phyloP scores from a whole-genome alignment of 495 filamentous ascomycete genomes.

The Staphylotrichum longicolle region DNA sequence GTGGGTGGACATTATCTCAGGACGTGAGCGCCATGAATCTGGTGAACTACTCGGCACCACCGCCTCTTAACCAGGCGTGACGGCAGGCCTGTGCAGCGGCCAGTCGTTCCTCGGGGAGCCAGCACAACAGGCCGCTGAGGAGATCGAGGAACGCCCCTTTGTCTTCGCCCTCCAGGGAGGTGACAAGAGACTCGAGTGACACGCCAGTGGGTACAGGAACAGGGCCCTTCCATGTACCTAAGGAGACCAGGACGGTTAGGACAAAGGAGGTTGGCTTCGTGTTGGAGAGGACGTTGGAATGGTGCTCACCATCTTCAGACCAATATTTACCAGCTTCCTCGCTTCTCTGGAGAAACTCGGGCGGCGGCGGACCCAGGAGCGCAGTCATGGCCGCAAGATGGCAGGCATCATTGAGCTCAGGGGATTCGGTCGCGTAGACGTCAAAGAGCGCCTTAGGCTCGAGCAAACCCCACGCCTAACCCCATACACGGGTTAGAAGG shows the following conservation, averaged over 20 bases:
- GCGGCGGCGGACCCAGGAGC: conserved; percentile 1
- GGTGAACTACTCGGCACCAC: not conserved
- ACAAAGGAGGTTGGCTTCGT: not conserved
- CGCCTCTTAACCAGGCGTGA: not conserved
- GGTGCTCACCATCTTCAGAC: conserved; percentile 3
- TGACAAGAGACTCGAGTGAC: not conserved
- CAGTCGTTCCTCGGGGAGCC: conserved; percentile 7
- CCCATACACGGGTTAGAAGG: not conserved
- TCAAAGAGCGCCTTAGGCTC: conserved; percentile 1
- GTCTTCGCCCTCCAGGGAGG: not conserved
- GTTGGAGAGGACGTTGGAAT: not conserved
- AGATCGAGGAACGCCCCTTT: not conserved
- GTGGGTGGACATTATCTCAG: too few species aligned
- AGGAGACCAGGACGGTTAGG: not conserved
- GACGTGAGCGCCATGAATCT: too few species aligned
- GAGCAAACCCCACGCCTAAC: not conserved
- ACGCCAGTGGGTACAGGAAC: not conserved
- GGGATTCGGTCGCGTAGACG: not conserved
- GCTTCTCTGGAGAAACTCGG: conserved; percentile 6
- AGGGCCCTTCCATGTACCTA: conserved; percentile 5
- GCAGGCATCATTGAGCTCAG: not conserved
- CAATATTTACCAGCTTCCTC: conserved; percentile 4
- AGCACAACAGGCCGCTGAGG: conserved; percentile 1
- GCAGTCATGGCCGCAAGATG: conserved; percentile 6
- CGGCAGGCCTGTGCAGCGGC: not conserved